A percentile compares a stretch with the other conserved stretches of the same genome.
Conservation (phyloP, 257 asterid species). For the Primulina tabacum region DNA sequence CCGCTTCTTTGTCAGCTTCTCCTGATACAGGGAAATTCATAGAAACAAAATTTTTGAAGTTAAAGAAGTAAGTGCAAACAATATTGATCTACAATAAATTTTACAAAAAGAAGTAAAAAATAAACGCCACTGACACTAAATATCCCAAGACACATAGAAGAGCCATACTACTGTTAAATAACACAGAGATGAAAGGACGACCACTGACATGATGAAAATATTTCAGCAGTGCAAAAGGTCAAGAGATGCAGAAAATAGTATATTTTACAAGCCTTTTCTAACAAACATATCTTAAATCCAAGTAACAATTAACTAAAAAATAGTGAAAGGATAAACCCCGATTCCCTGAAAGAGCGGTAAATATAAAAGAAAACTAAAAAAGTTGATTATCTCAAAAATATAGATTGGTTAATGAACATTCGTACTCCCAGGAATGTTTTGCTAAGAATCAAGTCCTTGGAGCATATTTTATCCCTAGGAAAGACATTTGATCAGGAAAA, state of each 20-base stretch:
- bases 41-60: conserved; percentile 26
- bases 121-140: neutral
- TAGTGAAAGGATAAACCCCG: neutral
- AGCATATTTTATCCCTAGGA: conserved; percentile 7
- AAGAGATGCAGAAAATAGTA: neutral
- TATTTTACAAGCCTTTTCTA: neutral
- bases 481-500: neutral
- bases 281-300: neutral
- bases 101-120: neutral
- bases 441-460: neutral
- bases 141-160: neutral
- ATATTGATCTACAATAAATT: neutral
- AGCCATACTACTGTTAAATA: neutral
- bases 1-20: conserved; percentile 58
- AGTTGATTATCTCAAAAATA: neutral
- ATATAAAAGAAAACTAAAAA: conserved; percentile 3
- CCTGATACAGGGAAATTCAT: conserved; percentile 50
- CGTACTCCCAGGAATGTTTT: conserved; percentile 6
- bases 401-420: neutral
- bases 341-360: neutral
- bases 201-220: neutral
- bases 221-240: neutral
- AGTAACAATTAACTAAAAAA: neutral
- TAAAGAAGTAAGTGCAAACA: conserved; percentile 10
- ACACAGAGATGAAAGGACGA: neutral